Evolutionary conservation across 495 filamentous ascomycete genomes (phyloP), one percentile per base, ranked within the genome.

Genomic region (Pseudomonodictys pantanalensis): DNA sequence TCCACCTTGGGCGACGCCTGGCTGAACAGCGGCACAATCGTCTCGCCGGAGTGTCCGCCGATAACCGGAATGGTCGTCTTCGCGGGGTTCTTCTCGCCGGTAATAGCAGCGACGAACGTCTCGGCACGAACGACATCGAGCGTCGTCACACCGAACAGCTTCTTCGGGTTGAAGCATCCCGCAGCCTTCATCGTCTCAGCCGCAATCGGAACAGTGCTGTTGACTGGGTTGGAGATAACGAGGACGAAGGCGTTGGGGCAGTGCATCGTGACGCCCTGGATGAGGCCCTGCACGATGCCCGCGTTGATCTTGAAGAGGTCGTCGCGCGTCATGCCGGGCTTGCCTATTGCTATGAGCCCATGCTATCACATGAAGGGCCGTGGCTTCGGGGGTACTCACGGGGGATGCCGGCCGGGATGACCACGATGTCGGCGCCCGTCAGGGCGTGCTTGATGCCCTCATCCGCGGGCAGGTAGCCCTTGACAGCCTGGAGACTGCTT

Each of bases 261-360:
- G 67, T 84, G 81, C 71, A 97, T 85, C 58, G 93, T 92, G 64
- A 92, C 84, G 28, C 89, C 65, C 48, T 71, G 47, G 57, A 69
- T 52, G 30, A 71, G 66, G 33, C 87, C 87, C 69, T 89, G 88
- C 65, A 97, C 91, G 69, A 97, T 96, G 57, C 91, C 89, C 48
- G 92, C 92, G 69, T 97, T 97, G 79, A 95, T 90, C 77, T 93
- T 96, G 87, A 98, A 98, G 54, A 98, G 90, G 68, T 97, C 92
- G 70, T 98, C 95, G 79, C 93, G 91, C 73, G 87, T 96, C 93
- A 98, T 98, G 69, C 95, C 95, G 58, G 93, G 93, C 81, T 97
- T 97, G 76, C 92, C 92, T 97, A n/a, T n/a, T n/a, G n/a, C n/a
- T n/a, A n/a, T n/a, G n/a, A n/a, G n/a, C n/a, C n/a, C n/a, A n/a